Base-by-base conservation (phyloP, 1,284 basidiomycete genomes). In the Sphagnurus paluster region DNA sequence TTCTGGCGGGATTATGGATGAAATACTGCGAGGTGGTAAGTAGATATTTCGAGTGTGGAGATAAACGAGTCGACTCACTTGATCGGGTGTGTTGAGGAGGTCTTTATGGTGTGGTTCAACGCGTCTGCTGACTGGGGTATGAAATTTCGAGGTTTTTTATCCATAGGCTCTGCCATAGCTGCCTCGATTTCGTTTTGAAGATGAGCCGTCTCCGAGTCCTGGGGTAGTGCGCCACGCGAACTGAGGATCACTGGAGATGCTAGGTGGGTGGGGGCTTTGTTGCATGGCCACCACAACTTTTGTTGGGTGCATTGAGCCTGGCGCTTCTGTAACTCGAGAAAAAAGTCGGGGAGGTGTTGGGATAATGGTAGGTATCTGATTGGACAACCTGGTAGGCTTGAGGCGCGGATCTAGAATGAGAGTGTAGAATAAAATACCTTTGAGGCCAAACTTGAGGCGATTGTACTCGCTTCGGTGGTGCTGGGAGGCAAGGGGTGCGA, bases 381-480 rank as follows among this genome's bases (percentile, higher is more conserved):
- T 1, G 83, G 77, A 24, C 70, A 76, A 21, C 84, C 85, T 83
- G 60, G 26, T 14, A 39, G 13, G 23, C 32, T 34, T 36, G n/a
- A 37, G 39, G 34, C 5, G 34, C 35, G 25, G 13, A 19, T 33
- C 20, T 30, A 8, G 30, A 29, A 9, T 33, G 24, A 23, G 35
- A 38, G 7, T 19, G 16, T 11, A 33, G 30, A 2, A 10, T 13
- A 26, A 34, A 17, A 33, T 48, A 84, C 88, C 89, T 56, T 73
- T 65, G 3, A 75, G 70, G 10, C 89, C 90, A 55, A 80, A 86
- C 63, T 93, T 93, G n/a, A 82, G 65, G 46, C 79, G 74, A 56
- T 80, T 87, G 65, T 93, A 93, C 37, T 88, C 84, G 65, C 85
- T 89, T 46, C 66, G 55, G 48, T 93, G 91, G 70, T 91, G 88